Base-by-base conservation (phyloP, 208 protist species). In the Sergeia podlipaevii region DNA sequence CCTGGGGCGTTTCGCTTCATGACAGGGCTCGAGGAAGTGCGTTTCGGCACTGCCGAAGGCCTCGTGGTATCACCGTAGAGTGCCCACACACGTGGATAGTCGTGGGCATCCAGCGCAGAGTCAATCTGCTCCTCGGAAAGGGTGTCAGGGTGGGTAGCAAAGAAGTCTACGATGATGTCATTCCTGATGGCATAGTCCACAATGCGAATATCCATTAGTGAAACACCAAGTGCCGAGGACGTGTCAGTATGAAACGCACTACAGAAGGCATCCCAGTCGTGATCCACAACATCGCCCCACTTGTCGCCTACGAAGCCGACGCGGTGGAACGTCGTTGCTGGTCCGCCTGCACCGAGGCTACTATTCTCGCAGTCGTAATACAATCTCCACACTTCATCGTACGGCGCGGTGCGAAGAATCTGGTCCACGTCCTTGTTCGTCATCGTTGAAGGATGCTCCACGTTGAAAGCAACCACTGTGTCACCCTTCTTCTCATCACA, bases 221-320 rank as follows among this genome's bases (percentile, higher is more conserved):
- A 42, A 5, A 85, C 39, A 24, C 49, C 17, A 0, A 89, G 71
- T 1, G 65, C 70, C 11, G 60, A 53, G 21, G 71, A 73, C 29
- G 72, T 73, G 43, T 89, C 81, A 26, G 60, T 49, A 32, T 66
- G 57, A 51, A 89, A 89, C 2, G 60, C 70, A 15, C 49, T 44
- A 34, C 34, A 66, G 47, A 89, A 74, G 42, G 42, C 46, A 8
- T 75, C 59, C 60, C 34, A 51, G 45, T 77, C 65, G 5, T 57
- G 49, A n/a, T 62, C 36, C 2, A 70, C 38, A n/a, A 81, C 50
- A 0, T 59, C 33, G 6, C 55, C 32, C 81, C 81, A 85, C 39
- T 83, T 70, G 26, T 62, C 52, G 18, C 81, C 81, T 2, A 85
- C 70, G 47, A 89, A 89, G 18, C 81, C 81, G 2, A 89, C 70